Evolutionary conservation across 495 filamentous ascomycete genomes (phyloP).

Genomic region (Apodospora peruviana): DNA sequence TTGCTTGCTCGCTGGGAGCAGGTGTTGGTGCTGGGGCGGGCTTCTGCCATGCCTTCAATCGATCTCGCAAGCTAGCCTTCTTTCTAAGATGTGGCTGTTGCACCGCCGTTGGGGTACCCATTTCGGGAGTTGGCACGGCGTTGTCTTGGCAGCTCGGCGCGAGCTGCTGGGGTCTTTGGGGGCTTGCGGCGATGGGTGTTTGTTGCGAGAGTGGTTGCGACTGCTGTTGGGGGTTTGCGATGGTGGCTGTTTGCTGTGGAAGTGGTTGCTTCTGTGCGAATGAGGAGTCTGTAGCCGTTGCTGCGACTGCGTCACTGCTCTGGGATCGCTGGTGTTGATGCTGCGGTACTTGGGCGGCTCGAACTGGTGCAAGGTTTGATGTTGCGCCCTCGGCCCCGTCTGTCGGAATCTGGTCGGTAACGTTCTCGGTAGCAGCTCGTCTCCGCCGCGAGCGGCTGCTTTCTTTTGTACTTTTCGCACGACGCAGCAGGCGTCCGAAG

Average conservation of each 20-base stretch:
- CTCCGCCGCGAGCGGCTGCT: neutral
- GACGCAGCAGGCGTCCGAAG: slow-evolving; percentile 9
- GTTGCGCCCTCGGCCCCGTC: neutral
- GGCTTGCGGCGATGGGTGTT: slow-evolving; percentile 1
- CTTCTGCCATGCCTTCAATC: slow-evolving; percentile 17
- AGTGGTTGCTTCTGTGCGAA: too few species aligned
- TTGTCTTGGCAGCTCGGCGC: neutral
- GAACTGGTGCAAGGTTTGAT: neutral
- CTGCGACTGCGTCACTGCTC: too few species aligned
- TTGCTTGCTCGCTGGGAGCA: slow-evolving; percentile 5
- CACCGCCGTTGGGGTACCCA: slow-evolving; percentile 7
- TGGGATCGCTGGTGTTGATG: neutral
- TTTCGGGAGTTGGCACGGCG: slow-evolving; percentile 1
- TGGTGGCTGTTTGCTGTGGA: too few species aligned
- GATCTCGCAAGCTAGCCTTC: slow-evolving; percentile 21
- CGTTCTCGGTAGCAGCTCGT: neutral
- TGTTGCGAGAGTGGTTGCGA: neutral
- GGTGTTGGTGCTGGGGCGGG: neutral
- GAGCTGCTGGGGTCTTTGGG: neutral
- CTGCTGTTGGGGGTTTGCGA: too few species aligned
- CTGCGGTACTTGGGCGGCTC: neutral
- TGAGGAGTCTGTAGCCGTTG: too few species aligned
- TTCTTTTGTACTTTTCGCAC: slow-evolving; percentile 4
- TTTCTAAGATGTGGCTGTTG: slow-evolving; percentile 19
- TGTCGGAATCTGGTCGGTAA: neutral